Evolutionary conservation across 1,284 basidiomycete species (phyloP).

Genomic region (Ganoderma lingzhi): DNA sequence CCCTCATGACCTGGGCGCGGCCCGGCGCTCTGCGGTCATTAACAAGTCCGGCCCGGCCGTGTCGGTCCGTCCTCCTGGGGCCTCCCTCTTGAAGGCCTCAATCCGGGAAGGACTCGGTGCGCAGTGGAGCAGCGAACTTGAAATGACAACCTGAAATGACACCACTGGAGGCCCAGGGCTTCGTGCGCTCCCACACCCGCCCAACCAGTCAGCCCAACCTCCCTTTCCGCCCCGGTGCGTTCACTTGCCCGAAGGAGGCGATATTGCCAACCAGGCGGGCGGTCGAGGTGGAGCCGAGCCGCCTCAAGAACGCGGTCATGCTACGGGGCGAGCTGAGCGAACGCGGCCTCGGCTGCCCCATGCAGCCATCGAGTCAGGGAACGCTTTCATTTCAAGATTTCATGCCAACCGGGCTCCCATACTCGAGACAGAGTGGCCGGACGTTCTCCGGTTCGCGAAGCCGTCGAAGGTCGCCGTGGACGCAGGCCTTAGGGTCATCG

Average conservation of each 20-base stretch:
- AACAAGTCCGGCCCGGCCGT: conserved; percentile 2
- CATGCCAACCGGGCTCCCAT: not conserved
- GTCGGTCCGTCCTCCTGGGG: not conserved
- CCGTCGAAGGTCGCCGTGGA: not conserved
- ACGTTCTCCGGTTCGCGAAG: not conserved
- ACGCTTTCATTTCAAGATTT: not conserved
- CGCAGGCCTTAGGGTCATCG: not conserved
- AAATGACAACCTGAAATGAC: not conserved
- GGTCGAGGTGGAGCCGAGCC: not conserved
- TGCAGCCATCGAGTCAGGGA: not conserved
- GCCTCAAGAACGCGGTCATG: conserved; percentile 2
- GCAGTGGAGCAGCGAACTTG: conserved; percentile 5
- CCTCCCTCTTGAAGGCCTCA: not conserved
- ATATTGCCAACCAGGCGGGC: not conserved
- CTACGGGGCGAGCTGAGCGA: not conserved
- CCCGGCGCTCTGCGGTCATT: not conserved
- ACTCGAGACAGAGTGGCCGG: not conserved
- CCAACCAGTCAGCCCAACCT: conserved; percentile 8
- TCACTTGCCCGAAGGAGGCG: conserved; percentile 1
- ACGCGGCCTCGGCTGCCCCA: not conserved
- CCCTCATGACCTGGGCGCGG: not conserved
- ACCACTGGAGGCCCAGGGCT: not conserved
- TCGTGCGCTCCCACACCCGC: conserved; percentile 13
- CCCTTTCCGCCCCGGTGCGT: conserved; percentile 9
- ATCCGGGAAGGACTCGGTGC: not conserved